phyloP scores from a whole-genome alignment of 2,329 filamentous ascomycete genomes.

The Colletotrichum zoysiae region DNA sequence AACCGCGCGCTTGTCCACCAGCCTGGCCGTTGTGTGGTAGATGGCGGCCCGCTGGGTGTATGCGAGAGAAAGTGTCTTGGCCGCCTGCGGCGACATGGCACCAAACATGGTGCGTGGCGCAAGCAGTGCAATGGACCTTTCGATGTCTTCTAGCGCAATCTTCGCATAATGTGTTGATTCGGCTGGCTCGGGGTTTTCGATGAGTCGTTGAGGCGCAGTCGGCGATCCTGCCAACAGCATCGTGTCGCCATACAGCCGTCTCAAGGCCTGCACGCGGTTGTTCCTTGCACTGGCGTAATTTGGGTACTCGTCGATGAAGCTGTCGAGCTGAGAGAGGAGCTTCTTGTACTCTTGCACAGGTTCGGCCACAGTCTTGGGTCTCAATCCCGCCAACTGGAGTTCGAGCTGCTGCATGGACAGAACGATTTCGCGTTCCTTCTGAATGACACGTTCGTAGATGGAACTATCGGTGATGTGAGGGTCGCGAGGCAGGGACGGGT shows the following conservation, averaged over 20 bases:
- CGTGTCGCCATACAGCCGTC: constrained; percentile 72
- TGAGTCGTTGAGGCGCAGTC: constrained; percentile 56
- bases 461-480: constrained; percentile 65
- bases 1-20: constrained; percentile 53
- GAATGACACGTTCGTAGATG: constrained; percentile 64
- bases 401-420: constrained; percentile 67
- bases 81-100: constrained; percentile 72
- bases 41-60: constrained; percentile 79
- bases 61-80: constrained; percentile 75
- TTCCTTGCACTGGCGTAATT: constrained; percentile 79
- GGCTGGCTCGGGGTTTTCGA: constrained; percentile 51
- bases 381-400: constrained; percentile 61
- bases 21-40: constrained; percentile 70
- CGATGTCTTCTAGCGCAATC: constrained; percentile 65
- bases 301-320: constrained; percentile 69
- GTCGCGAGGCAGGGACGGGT: constrained; percentile 67
- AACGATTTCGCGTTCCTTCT: constrained; percentile 67
- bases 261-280: constrained; percentile 77
- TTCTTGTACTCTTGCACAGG: constrained; percentile 60
- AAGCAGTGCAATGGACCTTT: constrained; percentile 69
- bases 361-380: constrained; percentile 52
- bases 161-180: constrained; percentile 57
- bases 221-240: constrained; percentile 61
- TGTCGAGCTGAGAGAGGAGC: constrained; percentile 63
- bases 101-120: constrained; percentile 64